Conservation (phyloP, 257 asterid species). For the Nicotiana obtusifolia region DNA sequence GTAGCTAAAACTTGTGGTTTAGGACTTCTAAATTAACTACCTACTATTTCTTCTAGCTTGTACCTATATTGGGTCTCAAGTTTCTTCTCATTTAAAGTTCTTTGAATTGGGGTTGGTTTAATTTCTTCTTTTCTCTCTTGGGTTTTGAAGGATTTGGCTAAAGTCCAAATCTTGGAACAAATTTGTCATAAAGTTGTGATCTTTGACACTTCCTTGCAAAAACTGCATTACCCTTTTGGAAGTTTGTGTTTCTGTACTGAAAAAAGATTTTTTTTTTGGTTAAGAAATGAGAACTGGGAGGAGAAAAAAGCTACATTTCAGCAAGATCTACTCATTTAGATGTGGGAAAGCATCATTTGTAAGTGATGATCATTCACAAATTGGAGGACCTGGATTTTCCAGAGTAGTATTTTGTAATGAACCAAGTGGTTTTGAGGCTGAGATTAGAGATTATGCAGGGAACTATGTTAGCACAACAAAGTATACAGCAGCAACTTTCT, state of each 20-base stretch:
- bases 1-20: background rate
- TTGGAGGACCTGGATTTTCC: conserved; percentile 89
- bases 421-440: conserved; percentile 42
- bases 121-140: conserved; percentile 1
- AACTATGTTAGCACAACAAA: conserved; percentile 78
- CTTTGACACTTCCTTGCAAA: conserved; percentile 10
- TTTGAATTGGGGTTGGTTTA: background rate
- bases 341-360: conserved; percentile 41
- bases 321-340: conserved; percentile 73
- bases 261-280: conserved; percentile 6
- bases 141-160: conserved; percentile 5
- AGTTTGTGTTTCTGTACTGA: background rate
- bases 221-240: background rate
- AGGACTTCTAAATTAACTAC: background rate
- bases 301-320: conserved; percentile 53
- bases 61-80: background rate
- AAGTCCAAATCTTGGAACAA: background rate
- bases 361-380: conserved; percentile 57
- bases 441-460: conserved; percentile 34
- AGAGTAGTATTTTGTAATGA: conserved; percentile 79
- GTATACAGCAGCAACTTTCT: conserved; percentile 72
- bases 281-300: conserved; percentile 34
- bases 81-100: background rate
- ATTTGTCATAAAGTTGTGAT: conserved; percentile 1
- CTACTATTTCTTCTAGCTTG: background rate